These are phyloP conservation scores for Datura wrightii DNA, from an alignment of 257 asterid species.

Conservation along the genomic window DNA sequence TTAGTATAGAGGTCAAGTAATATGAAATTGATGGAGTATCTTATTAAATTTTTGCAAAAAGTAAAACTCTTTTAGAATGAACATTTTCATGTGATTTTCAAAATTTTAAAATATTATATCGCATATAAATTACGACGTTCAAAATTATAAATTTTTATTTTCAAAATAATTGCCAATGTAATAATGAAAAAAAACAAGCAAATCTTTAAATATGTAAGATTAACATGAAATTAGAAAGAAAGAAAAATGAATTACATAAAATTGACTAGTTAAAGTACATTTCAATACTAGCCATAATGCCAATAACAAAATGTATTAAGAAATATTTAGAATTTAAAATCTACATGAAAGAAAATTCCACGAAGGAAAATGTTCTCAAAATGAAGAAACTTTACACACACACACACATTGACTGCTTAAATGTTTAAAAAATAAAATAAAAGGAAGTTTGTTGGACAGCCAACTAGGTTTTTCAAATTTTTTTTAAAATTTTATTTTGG, in stretches of 20 bases:
- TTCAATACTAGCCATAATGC: not conserved
- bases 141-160: not conserved
- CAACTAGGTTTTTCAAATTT: no score
- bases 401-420: no score
- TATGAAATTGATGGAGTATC: no score
- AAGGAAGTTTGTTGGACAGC: no score
- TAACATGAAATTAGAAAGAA: no score
- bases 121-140: not conserved
- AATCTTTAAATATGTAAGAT: not conserved
- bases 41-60: no score
- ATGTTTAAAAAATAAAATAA: no score
- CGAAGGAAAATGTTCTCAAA: not conserved
- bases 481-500: no score
- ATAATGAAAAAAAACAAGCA: not conserved
- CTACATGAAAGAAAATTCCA: not conserved
- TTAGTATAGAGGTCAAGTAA: no score
- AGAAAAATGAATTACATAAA: not conserved
- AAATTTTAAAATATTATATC: not conserved
- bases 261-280: not conserved
- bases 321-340: not conserved
- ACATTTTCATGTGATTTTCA: not conserved
- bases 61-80: not conserved
- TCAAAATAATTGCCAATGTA: not conserved
- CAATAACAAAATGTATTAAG: not conserved
- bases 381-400: no score